phyloP scores from a whole-genome alignment of 1,284 basidiomycete species.

The Ceratobasidium sp. region DNA sequence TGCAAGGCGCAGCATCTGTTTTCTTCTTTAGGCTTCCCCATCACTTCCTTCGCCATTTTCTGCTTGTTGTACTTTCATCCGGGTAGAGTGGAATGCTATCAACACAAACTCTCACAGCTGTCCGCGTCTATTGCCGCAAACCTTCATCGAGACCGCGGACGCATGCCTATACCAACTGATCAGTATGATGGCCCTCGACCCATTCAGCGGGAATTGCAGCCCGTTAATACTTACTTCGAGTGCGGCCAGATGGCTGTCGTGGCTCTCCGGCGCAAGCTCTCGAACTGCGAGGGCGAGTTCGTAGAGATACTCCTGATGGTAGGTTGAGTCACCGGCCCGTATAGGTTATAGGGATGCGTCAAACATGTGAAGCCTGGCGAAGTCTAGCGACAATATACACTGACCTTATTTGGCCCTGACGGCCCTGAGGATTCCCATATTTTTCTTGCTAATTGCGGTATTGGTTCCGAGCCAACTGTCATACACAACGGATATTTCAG shows the following conservation, averaged over 20 bases:
- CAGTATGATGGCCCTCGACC: slow-evolving; percentile 38
- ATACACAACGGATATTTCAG: slow-evolving; percentile 11
- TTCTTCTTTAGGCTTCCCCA: slow-evolving; percentile 15
- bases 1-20: neutral
- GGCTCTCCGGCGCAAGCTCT: slow-evolving; percentile 76
- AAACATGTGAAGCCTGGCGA: slow-evolving; percentile 29
- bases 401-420: slow-evolving; percentile 85
- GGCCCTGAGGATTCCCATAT: slow-evolving; percentile 84
- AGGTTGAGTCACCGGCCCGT: slow-evolving; percentile 12
- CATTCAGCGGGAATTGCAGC: slow-evolving; percentile 42
- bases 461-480: slow-evolving; percentile 80
- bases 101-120: slow-evolving; percentile 35
- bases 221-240: slow-evolving; percentile 69
- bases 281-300: slow-evolving; percentile 76
- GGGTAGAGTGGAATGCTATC: slow-evolving; percentile 40
- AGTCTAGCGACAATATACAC: slow-evolving; percentile 27
- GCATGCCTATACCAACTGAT: slow-evolving; percentile 22
- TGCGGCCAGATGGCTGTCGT: slow-evolving; percentile 81
- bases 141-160: slow-evolving; percentile 42
- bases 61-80: slow-evolving; percentile 33
- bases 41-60: slow-evolving; percentile 25
- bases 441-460: slow-evolving; percentile 72
- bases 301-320: slow-evolving; percentile 79
- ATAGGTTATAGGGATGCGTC: neutral
- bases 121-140: slow-evolving; percentile 26